Evolutionary conservation across 495 filamentous ascomycete genomes (phyloP).

Genomic region (Chaetomium tenue): DNA sequence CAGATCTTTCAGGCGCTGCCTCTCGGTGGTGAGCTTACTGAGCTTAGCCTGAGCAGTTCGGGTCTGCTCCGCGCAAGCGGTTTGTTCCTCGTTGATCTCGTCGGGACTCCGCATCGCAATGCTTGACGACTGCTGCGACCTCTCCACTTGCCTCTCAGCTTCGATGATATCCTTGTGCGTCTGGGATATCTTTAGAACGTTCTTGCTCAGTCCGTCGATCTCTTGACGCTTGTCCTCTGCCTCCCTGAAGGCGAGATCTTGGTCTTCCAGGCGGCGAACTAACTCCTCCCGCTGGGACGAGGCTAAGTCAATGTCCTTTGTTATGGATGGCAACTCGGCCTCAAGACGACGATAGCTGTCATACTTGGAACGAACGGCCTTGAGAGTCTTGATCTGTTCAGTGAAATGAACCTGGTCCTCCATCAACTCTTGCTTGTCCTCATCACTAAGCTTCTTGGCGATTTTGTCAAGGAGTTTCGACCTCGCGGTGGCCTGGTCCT

Average conservation of each 20-base stretch:
- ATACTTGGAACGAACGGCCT: slow-evolving; percentile 61
- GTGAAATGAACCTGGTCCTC: slow-evolving; percentile 54
- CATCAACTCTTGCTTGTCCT: slow-evolving; percentile 52
- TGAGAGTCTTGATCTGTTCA: slow-evolving; percentile 55
- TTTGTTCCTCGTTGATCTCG: slow-evolving; percentile 77
- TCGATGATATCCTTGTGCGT: slow-evolving; percentile 67
- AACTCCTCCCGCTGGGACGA: slow-evolving; percentile 57
- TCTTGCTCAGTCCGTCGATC: slow-evolving; percentile 69
- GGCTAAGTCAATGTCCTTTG: slow-evolving; percentile 57
- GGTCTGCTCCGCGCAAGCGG: slow-evolving; percentile 63
- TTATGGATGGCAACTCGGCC: slow-evolving; percentile 66
- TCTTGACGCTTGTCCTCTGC: slow-evolving; percentile 66
- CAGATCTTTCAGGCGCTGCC: slow-evolving; percentile 65
- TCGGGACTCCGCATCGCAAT: slow-evolving; percentile 66
- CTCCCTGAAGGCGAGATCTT: slow-evolving; percentile 67
- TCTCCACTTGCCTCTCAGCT: slow-evolving; percentile 66
- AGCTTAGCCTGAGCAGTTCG: slow-evolving; percentile 61
- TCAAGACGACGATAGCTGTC: slow-evolving; percentile 70
- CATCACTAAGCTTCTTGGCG: slow-evolving; percentile 56
- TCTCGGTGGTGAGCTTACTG: slow-evolving; percentile 62
- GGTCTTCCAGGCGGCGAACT: slow-evolving; percentile 65
- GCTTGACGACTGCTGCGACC: slow-evolving; percentile 67
- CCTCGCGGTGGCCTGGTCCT: slow-evolving; percentile 52
- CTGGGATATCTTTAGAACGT: slow-evolving; percentile 72
- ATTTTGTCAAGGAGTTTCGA: slow-evolving; percentile 61